Conservation (phyloP, 257 asterid species). For the Ehretia macrophylla region DNA sequence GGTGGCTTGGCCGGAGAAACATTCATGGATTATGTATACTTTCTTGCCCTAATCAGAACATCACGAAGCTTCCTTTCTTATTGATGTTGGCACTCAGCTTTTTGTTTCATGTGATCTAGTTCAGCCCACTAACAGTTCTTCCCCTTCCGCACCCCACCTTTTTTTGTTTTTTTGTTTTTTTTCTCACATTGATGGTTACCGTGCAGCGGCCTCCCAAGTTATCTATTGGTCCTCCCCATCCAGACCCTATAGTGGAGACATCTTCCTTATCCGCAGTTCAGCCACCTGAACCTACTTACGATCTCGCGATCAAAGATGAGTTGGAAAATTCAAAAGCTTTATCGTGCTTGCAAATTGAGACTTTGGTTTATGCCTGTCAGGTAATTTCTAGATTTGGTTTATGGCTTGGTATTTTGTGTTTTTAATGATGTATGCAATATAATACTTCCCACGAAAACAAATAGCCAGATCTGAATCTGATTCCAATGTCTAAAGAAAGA, state of each 20-base stretch:
- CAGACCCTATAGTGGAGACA: slow-evolving; percentile 96
- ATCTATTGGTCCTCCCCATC: slow-evolving; percentile 89
- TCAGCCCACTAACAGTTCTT: background rate
- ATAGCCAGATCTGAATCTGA: too few species aligned
- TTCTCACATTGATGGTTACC: slow-evolving; percentile 14
- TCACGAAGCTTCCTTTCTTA: slow-evolving; percentile 1
- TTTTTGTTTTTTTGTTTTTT: slow-evolving; percentile 16
- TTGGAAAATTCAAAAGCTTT: slow-evolving; percentile 70
- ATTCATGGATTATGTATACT: slow-evolving; percentile 77
- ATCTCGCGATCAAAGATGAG: slow-evolving; percentile 66
- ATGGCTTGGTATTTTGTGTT: slow-evolving; percentile 14
- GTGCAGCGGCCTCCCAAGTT: slow-evolving; percentile 85
- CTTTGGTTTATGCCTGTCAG: slow-evolving; percentile 96
- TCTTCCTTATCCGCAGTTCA: slow-evolving; percentile 89
- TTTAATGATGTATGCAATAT: slow-evolving; percentile 13
- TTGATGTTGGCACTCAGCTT: background rate
- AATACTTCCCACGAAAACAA: too few species aligned
- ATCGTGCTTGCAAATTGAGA: slow-evolving; percentile 97
- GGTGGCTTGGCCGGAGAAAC: slow-evolving; percentile 98
- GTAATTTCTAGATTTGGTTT: slow-evolving; percentile 36
- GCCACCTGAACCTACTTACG: slow-evolving; percentile 94
- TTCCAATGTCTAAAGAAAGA: background rate
- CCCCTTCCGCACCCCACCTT: slow-evolving; percentile 1
- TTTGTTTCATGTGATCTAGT: background rate
- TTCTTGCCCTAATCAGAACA: slow-evolving; percentile 13